Conservation (phyloP, 768 basidiomycete genomes). For the Dacryopinax spathularia region DNA sequence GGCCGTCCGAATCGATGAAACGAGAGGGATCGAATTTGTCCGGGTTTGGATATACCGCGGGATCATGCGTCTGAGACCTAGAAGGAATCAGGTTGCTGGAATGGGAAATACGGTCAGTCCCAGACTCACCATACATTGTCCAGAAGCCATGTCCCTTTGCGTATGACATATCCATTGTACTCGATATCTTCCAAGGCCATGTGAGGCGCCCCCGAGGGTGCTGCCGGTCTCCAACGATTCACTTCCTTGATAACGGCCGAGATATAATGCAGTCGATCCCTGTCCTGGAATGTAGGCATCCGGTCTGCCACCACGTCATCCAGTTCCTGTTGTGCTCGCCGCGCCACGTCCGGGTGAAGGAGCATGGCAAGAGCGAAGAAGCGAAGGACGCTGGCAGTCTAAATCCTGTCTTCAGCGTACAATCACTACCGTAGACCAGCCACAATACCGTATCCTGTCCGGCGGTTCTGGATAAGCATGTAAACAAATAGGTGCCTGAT, state of each 20-base stretch:
- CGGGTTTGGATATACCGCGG: neutral
- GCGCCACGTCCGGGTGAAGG: neutral
- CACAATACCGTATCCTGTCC: neutral
- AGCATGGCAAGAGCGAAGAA: neutral
- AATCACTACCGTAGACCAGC: neutral
- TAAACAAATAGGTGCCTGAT: neutral
- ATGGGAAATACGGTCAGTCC: neutral
- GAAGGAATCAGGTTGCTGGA: constrained; percentile 1
- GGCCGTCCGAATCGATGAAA: too few relatives aligned
- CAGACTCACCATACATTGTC: constrained; percentile 8
- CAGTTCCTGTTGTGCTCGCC: neutral
- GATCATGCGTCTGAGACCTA: neutral
- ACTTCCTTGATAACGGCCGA: neutral
- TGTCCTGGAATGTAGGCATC: neutral
- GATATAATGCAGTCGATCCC: neutral
- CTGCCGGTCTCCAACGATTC: neutral
- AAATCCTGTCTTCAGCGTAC: neutral
- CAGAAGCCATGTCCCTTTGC: neutral
- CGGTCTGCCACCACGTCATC: neutral
- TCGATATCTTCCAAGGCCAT: neutral
- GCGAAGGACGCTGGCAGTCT: neutral
- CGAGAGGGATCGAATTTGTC: neutral
- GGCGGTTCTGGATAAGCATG: neutral
- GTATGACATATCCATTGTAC: constrained; percentile 1
- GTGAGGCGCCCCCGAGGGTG: too few relatives aligned